Base-by-base conservation (phyloP, 2,329 filamentous ascomycete species). In the Didymella lethalis region DNA sequence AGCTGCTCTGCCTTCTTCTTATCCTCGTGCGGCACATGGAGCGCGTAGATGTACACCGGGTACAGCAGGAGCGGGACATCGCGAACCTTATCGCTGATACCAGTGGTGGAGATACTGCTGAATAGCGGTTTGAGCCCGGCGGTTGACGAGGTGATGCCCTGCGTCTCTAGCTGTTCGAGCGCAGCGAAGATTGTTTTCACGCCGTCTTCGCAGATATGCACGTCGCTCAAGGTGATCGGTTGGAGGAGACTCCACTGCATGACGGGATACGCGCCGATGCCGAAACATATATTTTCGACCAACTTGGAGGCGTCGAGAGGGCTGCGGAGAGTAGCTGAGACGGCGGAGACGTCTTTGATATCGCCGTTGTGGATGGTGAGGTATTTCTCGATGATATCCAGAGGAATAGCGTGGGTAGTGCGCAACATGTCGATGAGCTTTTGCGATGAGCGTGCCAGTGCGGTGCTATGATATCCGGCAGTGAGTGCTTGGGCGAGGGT, bases 331-430 rank as follows among this genome's bases (percentile, higher is more conserved):
- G 83, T 68, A 0, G 78, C 73, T 36, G 78, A 76, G 18, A 85
- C 78, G 20, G 76, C 75, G 3, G 65, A 54, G 32, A 77, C 38
- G 61, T 83, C 77, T 48, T 78, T 79, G 26, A 79, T 78, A 64
- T 82, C 76, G 61, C 84, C 84, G 63, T 79, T 38, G 57, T 83
- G 72, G 55, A 85, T 80, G 57, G 77, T 81, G 32, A 86, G 79
- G 54, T 82, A 69, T 31, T 64, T 58, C 62, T 75, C 53, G 56
- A 82, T 56, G 48, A 67, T 65, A 11, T 70, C 59, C 20, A 73
- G 49, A 26, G 78, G 66, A 48, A 85, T 63, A 14, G 72, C 74
- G 64, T 81, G 79, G 32, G 70, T 44, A 32, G 62, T 66, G 5
- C 61, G 68, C 31, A 86, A 77, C n/a, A 80, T 68, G 8, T 69